Conservation (phyloP, 129 eudicot species). For the Artemisia tridentata region DNA sequence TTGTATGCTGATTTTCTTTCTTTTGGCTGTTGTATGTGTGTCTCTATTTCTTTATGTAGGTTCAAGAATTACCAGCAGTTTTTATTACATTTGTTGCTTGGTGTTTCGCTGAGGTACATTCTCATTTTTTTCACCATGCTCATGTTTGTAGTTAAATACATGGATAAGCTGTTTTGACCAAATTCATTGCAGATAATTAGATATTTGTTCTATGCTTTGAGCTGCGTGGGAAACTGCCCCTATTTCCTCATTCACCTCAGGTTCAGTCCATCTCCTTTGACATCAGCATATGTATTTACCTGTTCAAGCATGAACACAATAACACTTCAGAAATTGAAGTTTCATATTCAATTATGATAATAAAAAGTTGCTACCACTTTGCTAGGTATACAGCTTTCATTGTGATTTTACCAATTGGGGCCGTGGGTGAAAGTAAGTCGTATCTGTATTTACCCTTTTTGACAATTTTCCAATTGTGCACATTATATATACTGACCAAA, state of each 20-base stretch:
- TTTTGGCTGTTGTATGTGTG: neutral
- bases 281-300: conserved; percentile 19
- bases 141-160: neutral
- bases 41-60: conserved; percentile 38
- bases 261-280: conserved; percentile 36
- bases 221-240: conserved; percentile 64
- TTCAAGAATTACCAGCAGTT: conserved; percentile 66
- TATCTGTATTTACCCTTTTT: neutral
- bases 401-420: conserved; percentile 77
- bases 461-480: neutral
- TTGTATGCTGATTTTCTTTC: conserved; percentile 13
- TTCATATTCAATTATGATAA: conserved; percentile 8
- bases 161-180: conserved; percentile 1
- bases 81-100: conserved; percentile 74
- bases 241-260: conserved; percentile 71
- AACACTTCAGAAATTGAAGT: conserved; percentile 3
- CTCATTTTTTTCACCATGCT: conserved; percentile 1
- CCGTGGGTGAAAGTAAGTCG: conserved; percentile 79
- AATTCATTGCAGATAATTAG: conserved; percentile 57
- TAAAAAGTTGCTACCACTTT: conserved; percentile 15
- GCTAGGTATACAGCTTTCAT: conserved; percentile 88
- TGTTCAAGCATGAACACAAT: neutral
- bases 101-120: conserved; percentile 71
- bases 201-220: conserved; percentile 75
- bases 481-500: conserved; percentile 8